Evolutionary conservation across 306 rosid genomes (phyloP).

Genomic region (Arachis stenosperma): DNA sequence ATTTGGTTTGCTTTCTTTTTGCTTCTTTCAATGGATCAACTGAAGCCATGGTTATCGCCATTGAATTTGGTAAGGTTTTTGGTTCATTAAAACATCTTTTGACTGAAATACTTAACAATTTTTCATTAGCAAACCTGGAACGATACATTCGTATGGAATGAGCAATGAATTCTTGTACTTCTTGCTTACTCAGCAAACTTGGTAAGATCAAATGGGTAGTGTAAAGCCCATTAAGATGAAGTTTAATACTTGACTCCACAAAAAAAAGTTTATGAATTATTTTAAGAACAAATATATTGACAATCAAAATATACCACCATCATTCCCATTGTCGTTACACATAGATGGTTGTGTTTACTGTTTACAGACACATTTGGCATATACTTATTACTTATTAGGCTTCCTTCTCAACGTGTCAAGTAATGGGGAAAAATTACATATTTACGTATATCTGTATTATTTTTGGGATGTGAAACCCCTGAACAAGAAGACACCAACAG

Average conservation of each 20-base stretch:
- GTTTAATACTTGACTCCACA: not conserved
- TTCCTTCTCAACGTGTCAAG: constrained; percentile 1
- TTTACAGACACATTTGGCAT: constrained; percentile 1
- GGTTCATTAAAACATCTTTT: too few relatives aligned
- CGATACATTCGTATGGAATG: too few relatives aligned
- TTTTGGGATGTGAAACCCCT: constrained; percentile 60
- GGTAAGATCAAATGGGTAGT: not conserved
- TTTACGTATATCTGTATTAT: constrained; percentile 28
- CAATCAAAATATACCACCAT: constrained; percentile 22
- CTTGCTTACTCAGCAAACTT: not conserved
- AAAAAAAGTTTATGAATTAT: too few relatives aligned
- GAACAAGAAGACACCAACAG: constrained; percentile 65
- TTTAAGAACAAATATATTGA: too few relatives aligned
- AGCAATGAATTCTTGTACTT: too few relatives aligned
- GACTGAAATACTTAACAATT: too few relatives aligned
- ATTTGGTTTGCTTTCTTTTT: too few relatives aligned
- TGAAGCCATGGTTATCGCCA: too few relatives aligned
- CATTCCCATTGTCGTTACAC: not conserved
- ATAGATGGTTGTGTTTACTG: not conserved
- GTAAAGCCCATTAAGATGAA: not conserved
- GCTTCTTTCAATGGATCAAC: too few relatives aligned
- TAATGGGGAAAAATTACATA: not conserved
- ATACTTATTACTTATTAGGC: not conserved
- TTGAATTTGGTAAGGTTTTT: too few relatives aligned
- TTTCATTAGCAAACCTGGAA: too few relatives aligned